These are phyloP conservation scores for Breynia disticha DNA, from an alignment of 441 rosid species.

Conservation along the genomic window DNA sequence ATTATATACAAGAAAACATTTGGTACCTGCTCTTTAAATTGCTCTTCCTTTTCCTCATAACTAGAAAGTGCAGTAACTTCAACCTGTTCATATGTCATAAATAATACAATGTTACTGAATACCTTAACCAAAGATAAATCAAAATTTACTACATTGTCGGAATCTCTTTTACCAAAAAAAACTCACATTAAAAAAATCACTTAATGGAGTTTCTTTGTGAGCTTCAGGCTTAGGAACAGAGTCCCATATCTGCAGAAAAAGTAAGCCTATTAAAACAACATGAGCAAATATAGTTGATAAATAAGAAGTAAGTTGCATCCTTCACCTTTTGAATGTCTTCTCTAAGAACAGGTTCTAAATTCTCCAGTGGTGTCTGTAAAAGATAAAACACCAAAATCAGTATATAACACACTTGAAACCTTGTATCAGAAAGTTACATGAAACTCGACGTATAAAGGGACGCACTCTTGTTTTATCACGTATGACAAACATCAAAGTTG, in stretches of 20 bases:
- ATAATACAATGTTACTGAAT: conserved; percentile 10
- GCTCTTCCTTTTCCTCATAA: conserved; percentile 98
- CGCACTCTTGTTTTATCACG: conserved; percentile 97
- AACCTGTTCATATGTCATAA: conserved; percentile 46
- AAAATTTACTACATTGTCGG: conserved; percentile 3
- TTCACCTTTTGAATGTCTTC: conserved; percentile 97
- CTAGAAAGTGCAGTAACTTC: conserved; percentile 97
- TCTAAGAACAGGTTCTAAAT: conserved; percentile 87
- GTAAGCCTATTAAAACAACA: conserved; percentile 12
- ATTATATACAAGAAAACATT: conserved; percentile 4
- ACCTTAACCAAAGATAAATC: conserved; percentile 5
- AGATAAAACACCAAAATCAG: conserved; percentile 13
- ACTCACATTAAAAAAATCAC: conserved; percentile 94
- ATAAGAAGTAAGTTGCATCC: conserved; percentile 7
- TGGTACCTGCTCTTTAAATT: conserved; percentile 85
- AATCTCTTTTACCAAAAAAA: background rate
- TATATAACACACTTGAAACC: conserved; percentile 6
- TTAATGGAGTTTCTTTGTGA: conserved; percentile 82
- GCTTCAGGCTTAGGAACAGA: conserved; percentile 91
- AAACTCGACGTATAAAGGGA: conserved; percentile 2
- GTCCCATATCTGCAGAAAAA: conserved; percentile 85
- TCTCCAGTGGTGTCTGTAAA: conserved; percentile 88
- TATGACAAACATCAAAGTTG: conserved; percentile 94
- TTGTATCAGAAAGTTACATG: background rate
- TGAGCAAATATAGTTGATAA: conserved; percentile 1